phyloP scores from a whole-genome alignment of 2,329 filamentous ascomycete genomes.

The Atkinsonella hypoxylon region DNA sequence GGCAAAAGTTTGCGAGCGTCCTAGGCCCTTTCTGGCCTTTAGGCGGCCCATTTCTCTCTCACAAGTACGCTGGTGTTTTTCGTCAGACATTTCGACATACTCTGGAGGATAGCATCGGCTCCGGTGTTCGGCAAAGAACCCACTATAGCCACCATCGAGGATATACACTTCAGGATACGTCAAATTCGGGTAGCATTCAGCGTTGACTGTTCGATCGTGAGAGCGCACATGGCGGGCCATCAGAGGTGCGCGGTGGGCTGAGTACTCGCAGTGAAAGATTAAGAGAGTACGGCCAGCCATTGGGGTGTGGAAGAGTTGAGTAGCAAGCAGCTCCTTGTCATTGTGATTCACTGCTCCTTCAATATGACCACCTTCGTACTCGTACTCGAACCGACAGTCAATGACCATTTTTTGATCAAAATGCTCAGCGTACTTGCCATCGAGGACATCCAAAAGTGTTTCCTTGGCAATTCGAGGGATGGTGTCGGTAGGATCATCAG shows the following conservation, averaged over 20 bases:
- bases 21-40: slow-evolving; percentile 76
- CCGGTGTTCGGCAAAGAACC: slow-evolving; percentile 73
- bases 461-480: slow-evolving; percentile 76
- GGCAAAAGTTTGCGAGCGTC: slow-evolving; percentile 85
- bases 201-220: slow-evolving; percentile 75
- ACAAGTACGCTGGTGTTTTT: slow-evolving; percentile 83
- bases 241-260: slow-evolving; percentile 85
- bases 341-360: slow-evolving; percentile 91
- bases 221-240: slow-evolving; percentile 92
- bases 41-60: slow-evolving; percentile 91
- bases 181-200: slow-evolving; percentile 73
- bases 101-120: slow-evolving; percentile 82
- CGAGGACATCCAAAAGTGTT: slow-evolving; percentile 76
- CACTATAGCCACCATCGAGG: slow-evolving; percentile 88
- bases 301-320: slow-evolving; percentile 60
- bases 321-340: slow-evolving; percentile 78
- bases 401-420: slow-evolving; percentile 80
- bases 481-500: slow-evolving; percentile 69
- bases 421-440: slow-evolving; percentile 64
- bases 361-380: slow-evolving; percentile 94
- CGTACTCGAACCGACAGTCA: slow-evolving; percentile 97
- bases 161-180: slow-evolving; percentile 98
- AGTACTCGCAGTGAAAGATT: slow-evolving; percentile 97
- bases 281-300: slow-evolving; percentile 64
- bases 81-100: slow-evolving; percentile 92